Evolutionary conservation across 2,329 filamentous ascomycete genomes (phyloP).

Genomic region (Aschersonia sp.): DNA sequence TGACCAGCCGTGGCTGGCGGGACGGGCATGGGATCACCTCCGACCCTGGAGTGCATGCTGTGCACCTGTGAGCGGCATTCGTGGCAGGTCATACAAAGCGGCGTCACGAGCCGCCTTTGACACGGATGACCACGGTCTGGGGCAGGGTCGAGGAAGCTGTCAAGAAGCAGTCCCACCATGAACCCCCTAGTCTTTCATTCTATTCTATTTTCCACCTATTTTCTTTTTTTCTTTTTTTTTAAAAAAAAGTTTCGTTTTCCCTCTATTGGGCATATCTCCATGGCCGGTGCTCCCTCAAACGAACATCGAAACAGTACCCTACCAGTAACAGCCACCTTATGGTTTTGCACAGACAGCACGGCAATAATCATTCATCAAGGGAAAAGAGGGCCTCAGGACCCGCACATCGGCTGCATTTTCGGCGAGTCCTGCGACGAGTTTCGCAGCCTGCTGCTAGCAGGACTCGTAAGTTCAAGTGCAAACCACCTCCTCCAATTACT

Average conservation of each 20-base stretch:
- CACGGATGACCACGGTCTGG: neutral
- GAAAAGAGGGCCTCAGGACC: neutral
- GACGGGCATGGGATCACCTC: neutral
- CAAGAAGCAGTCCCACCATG: neutral
- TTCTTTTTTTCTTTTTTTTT: neutral
- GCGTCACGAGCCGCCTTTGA: neutral
- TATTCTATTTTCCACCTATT: neutral
- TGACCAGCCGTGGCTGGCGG: neutral
- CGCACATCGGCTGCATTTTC: conserved; percentile 1
- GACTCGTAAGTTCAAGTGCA: neutral
- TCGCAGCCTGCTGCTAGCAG: neutral
- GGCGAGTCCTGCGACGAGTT: neutral
- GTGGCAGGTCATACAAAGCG: neutral
- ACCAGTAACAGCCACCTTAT: neutral
- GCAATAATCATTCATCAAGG: neutral
- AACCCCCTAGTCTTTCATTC: neutral
- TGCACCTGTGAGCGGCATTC: neutral
- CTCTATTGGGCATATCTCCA: neutral
- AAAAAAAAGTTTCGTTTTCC: neutral
- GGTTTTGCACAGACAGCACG: neutral
- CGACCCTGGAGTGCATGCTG: neutral
- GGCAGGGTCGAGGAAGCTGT: neutral
- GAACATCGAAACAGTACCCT: neutral
- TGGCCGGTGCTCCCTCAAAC: neutral
- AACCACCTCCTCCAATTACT: neutral